Conservation (phyloP, 148 eudicot genomes). For the Chenopodium album region DNA sequence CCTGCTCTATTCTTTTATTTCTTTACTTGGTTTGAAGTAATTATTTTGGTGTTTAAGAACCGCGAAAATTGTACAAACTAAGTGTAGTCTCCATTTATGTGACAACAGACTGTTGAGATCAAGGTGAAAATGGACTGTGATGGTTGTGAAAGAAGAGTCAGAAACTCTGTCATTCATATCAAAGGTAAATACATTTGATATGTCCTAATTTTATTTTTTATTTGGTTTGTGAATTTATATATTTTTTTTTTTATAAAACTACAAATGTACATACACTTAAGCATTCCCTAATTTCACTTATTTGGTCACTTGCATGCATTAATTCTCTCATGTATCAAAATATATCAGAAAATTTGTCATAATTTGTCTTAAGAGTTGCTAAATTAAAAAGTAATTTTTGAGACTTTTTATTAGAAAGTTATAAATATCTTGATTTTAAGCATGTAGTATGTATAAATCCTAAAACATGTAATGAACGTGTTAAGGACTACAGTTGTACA, state of each 20-base stretch:
- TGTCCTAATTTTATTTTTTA: neutral
- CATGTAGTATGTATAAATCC: too few species aligned
- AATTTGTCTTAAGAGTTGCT: neutral
- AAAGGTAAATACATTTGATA: constrained; percentile 1
- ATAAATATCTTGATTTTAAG: too few species aligned
- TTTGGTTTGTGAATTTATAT: neutral
- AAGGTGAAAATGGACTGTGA: constrained; percentile 17
- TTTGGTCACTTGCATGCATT: neutral
- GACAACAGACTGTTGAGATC: constrained; percentile 8
- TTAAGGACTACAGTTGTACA: neutral
- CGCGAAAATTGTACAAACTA: neutral
- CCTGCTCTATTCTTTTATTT: too few species aligned
- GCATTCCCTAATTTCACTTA: too few species aligned
- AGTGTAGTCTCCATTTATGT: neutral
- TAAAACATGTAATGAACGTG: too few species aligned
- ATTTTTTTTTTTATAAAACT: too few species aligned
- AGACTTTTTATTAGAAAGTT: neutral
- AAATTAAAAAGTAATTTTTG: neutral
- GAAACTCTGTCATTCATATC: constrained; percentile 11
- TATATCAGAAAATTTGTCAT: neutral
- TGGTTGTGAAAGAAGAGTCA: constrained; percentile 11
- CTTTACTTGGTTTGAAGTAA: neutral
- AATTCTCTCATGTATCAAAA: neutral
- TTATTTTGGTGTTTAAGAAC: neutral
- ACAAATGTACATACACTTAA: neutral